Base-by-base conservation (phyloP, 2,329 filamentous ascomycete species). In the Botryotinia globosa region DNA sequence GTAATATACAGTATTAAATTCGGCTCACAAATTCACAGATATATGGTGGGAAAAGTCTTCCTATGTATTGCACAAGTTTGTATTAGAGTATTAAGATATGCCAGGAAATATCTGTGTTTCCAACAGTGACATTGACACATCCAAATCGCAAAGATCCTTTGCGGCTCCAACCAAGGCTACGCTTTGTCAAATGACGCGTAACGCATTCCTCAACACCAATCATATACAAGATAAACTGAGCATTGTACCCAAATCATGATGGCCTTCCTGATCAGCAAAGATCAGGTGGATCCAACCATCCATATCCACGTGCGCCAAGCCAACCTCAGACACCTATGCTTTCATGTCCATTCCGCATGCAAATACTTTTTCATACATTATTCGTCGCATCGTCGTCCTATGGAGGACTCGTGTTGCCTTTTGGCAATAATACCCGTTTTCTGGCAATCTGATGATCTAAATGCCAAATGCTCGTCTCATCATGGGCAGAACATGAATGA, bases 361-460 rank as follows among this genome's bases (percentile, higher is more conserved):
- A 39, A 29, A 56, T 29, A 29, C 14, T 34, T 65, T 37, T 9
- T 62, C 29, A 71, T 29, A 66, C 69, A 45, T 29, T 20, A 25
- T 65, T 12, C 39, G 37, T 71, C 37, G 61, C 69, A 37, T 66
- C 61, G 22, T 20, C 10, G 61, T 9, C 37, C 42, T 34, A 37
- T 39, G 20, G 9, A 42, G 25, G n/a, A 32, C 4, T 22, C 16
- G 1, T n/a, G 25, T 32, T 29, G 32, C 29, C 9, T 44, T 37
- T 29, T 16, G 22, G 48, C 22, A 56, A 71, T 14, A n/a, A 34
- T 37, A 58, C 6, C 45, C 45, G 4, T 44, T 8, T 29, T 34
- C 61, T 58, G n/a, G 14, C 37, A 66, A 66, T 54, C 45, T n/a
- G 45, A 20, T 37, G 65, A 71, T 54, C 48, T 16, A 45, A 66